Base-by-base conservation (phyloP, 2,329 filamentous ascomycete species). In the Clarireedia homoeocarpa region DNA sequence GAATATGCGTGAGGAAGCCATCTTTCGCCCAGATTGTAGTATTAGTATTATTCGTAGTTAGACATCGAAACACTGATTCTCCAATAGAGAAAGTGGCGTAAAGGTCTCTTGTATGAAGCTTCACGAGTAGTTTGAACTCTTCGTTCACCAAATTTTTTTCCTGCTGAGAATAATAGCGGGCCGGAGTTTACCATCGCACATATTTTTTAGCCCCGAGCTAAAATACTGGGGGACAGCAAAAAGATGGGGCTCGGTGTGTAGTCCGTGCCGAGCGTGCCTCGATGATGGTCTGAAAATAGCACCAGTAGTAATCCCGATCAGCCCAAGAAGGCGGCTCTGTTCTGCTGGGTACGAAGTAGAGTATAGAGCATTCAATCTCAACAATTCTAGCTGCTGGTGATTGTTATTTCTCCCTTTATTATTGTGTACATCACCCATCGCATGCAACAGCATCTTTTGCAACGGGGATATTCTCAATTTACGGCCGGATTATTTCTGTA, bases 1-100 rank as follows among this genome's bases (percentile, higher is more conserved):
- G 75, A 95, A 87, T 49, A 87, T 77, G 62, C 80, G 84, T 71
- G 89, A 94, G 72, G 79, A 70, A 45, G 61, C 65, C 63, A 69
- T 67, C 14, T 20, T 55, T 15, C 12, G 23, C 7, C 10, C 15
- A 47, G 9, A 42, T 10, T 27, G 5, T 47, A 24, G 4, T n/a
- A 15, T 27, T 47, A 24, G 4, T n/a, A 15, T 27, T 15, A n/a
- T 47, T 30, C 15, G 23, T 15, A 27, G 26, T 47, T 47, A 5
- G 23, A 9, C 5, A 47, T 47, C 12, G 3, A 6, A 12, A 15
- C 15, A 15, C 27, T 47, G 6, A 14, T 47, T 26, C 15, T 6
- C 15, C 15, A 14, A 26, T 12, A 26, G 44, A 15, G 10, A 24
- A 47, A 24, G 20, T 24, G 24, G 10, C 7, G 44, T 9, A 47